These are phyloP conservation scores for Sutorius australiensis DNA, from an alignment of 768 basidiomycete species.

Conservation along the genomic window DNA sequence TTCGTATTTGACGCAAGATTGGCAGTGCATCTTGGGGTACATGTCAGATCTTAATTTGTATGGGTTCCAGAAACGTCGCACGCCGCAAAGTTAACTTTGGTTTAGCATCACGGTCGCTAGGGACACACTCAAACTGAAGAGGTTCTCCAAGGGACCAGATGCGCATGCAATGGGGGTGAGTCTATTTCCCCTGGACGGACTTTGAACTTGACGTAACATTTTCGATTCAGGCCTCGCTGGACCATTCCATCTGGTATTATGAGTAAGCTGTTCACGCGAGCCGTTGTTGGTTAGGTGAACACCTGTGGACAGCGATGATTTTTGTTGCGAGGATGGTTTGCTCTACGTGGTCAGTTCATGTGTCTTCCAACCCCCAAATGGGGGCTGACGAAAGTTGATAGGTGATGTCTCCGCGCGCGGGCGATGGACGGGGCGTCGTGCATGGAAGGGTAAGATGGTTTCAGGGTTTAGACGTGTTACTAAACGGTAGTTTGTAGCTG, in stretches of 20 bases:
- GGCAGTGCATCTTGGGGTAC: conserved; percentile 73
- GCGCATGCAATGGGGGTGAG: conserved; percentile 60
- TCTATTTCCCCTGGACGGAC: conserved; percentile 4
- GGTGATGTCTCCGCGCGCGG: conserved; percentile 62
- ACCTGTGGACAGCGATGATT: conserved; percentile 49
- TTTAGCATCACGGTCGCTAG: conserved; percentile 54
- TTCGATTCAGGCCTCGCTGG: conserved; percentile 49
- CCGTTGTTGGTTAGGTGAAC: conserved; percentile 1
- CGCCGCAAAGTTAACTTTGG: conserved; percentile 4
- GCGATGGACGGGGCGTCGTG: conserved; percentile 64
- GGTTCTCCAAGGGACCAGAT: conserved; percentile 46
- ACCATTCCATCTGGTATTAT: conserved; percentile 81
- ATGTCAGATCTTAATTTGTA: conserved; percentile 79
- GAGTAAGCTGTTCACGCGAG: conserved; percentile 40
- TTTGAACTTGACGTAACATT: conserved; percentile 7
- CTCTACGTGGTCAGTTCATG: conserved; percentile 63
- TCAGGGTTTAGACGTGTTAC: conserved; percentile 3
- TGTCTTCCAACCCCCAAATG: neutral
- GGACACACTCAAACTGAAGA: conserved; percentile 52
- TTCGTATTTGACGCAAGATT: conserved; percentile 3
- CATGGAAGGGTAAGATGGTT: conserved; percentile 59
- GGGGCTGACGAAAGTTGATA: conserved; percentile 23
- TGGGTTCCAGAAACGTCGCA: conserved; percentile 24
- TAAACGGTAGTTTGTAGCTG: conserved; percentile 41
- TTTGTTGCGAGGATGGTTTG: conserved; percentile 78